A percentile compares a stretch with the other conserved stretches of the same genome.
These are phyloP conservation scores for Hemisphaericaspora xylanilytica DNA, from an alignment of 1,139 yeast species.

Conservation along the genomic window DNA sequence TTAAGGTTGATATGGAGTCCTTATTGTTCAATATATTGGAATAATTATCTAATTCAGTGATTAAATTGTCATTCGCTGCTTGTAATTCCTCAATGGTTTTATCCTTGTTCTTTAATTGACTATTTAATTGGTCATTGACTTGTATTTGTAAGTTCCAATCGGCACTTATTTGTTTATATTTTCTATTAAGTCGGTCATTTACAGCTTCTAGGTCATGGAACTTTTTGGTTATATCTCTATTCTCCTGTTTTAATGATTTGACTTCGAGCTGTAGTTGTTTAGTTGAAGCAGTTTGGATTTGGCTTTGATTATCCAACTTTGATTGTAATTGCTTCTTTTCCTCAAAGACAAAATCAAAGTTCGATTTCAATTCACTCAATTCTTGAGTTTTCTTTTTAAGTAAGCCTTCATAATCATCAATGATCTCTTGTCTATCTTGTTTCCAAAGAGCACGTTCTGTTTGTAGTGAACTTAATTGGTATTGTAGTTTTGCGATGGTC, in stretches of 20 bases:
- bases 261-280: slow-evolving; percentile 35
- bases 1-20: slow-evolving; percentile 14
- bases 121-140: slow-evolving; percentile 29
- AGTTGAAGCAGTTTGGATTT: slow-evolving; percentile 38
- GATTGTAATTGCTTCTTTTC: slow-evolving; percentile 57
- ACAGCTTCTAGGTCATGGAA: slow-evolving; percentile 24
- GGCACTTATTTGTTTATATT: slow-evolving; percentile 31
- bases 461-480: slow-evolving; percentile 28
- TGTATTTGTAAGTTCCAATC: slow-evolving; percentile 30
- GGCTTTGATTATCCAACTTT: slow-evolving; percentile 46
- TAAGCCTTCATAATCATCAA: slow-evolving; percentile 28
- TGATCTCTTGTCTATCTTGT: slow-evolving; percentile 30
- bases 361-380: slow-evolving; percentile 41
- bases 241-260: slow-evolving; percentile 18
- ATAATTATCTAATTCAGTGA: slow-evolving; percentile 34
- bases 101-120: slow-evolving; percentile 22
- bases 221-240: slow-evolving; percentile 14
- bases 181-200: slow-evolving; percentile 21
- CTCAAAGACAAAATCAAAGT: slow-evolving; percentile 55
- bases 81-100: slow-evolving; percentile 18
- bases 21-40: slow-evolving; percentile 13
- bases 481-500: slow-evolving; percentile 28
- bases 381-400: slow-evolving; percentile 33
- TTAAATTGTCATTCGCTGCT: slow-evolving; percentile 46
- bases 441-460: slow-evolving; percentile 36